Conservation (phyloP, 345 rosid species). For the Xanthoceras sorbifolium region DNA sequence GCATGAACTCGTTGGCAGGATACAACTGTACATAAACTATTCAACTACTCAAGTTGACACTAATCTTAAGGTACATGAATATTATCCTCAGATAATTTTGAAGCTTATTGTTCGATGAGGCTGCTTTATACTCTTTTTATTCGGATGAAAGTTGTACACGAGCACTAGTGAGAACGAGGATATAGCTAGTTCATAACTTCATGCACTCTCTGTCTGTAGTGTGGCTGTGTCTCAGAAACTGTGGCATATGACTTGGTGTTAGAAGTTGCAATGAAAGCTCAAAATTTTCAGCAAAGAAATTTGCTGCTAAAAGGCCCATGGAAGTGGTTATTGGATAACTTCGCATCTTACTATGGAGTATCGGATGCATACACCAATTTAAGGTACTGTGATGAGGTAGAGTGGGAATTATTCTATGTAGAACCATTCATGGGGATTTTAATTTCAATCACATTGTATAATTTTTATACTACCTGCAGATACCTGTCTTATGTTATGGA, state of each 20-base stretch:
- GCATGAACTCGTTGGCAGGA: slow-evolving; percentile 86
- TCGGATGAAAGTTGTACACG: neutral
- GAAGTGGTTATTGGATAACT: slow-evolving; percentile 86
- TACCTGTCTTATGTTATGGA: slow-evolving; percentile 96
- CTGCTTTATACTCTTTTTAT: neutral
- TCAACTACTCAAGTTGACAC: slow-evolving; percentile 76
- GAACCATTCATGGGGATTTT: neutral
- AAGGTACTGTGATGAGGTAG: slow-evolving; percentile 46
- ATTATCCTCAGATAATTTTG: neutral
- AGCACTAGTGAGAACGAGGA: neutral
- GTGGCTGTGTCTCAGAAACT: slow-evolving; percentile 94
- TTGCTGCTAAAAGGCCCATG: slow-evolving; percentile 75
- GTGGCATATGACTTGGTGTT: slow-evolving; percentile 88
- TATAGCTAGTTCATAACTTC: slow-evolving; percentile 8
- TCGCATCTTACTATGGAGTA: slow-evolving; percentile 86
- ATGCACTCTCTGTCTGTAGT: slow-evolving; percentile 35
- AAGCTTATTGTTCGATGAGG: neutral
- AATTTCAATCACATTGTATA: neutral
- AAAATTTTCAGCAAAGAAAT: slow-evolving; percentile 79
- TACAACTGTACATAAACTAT: slow-evolving; percentile 70
- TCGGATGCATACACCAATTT: slow-evolving; percentile 87
- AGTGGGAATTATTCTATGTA: slow-evolving; percentile 8
- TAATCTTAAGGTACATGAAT: slow-evolving; percentile 49
- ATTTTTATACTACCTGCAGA: slow-evolving; percentile 44
- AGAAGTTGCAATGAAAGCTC: slow-evolving; percentile 92